Base-by-base conservation (phyloP, 169 alveolate species). In the Theileria annulata region DNA sequence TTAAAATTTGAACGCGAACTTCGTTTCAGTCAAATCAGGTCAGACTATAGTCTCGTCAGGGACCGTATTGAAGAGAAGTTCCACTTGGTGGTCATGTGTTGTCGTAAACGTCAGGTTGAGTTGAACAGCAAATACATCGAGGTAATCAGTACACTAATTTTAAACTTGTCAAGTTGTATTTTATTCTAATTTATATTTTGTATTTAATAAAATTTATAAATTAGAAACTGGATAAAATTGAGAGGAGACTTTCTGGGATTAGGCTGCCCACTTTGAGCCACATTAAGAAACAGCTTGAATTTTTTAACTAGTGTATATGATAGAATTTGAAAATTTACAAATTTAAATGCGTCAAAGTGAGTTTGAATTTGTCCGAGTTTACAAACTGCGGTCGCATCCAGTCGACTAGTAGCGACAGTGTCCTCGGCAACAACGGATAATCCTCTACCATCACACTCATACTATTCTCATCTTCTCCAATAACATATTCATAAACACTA, bases 361-460 rank as follows among this genome's bases (percentile, higher is more conserved):
- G 51, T 42, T 51, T 33, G 31, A 28, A 73, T 5, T 73, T 51
- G 23, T 27, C 80, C 3, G 31, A 25, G 27, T 64, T 79, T 21
- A 28, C 35, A 13, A 8, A 83, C 33, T 51, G 62, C 30, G 71
- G 76, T 77, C 76, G 66, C 86, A 83, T 83, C 63, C 49, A 30
- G 51, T 12, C 64, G 30, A 83, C 51, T 59, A 83, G 73, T 35
- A 67, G 80, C 63, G 56, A 70, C 42, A 83, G 15, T 78, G 76
- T 59, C 27, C 60, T 49, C 21, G 90, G 90, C 42, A 76, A 58
- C 60, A 83, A 80, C 30, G 90, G 90, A 66, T 75, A 83, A 54
- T 83, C 90, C 54, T 83, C 90, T n/a, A 75, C 37, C 90, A 83
- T 48, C 81, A 71, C 71, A 48, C 70, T 49, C 63, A 73, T 67